Conservation (phyloP, 192 early-diverging fungal genomes). For the Spinellus fusiger region DNA sequence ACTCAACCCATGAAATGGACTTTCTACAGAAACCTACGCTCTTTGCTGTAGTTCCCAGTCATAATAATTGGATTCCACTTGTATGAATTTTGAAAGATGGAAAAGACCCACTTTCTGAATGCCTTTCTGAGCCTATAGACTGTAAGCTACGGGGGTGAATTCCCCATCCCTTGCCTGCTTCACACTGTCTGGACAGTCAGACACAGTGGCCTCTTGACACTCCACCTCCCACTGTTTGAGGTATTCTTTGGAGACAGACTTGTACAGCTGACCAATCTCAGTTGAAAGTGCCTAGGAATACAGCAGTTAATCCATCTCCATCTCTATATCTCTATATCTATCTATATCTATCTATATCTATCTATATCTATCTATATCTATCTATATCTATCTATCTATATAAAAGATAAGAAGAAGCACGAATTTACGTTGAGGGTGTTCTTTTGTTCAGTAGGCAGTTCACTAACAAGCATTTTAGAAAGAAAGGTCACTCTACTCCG, state of each 20-base stretch:
- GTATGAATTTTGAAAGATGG: slow-evolving; percentile 30
- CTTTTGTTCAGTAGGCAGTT: neutral
- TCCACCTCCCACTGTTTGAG: neutral
- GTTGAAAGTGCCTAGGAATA: too few species aligned
- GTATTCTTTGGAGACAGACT: neutral
- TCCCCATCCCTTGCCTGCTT: neutral
- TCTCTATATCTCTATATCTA: too few species aligned
- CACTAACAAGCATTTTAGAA: neutral
- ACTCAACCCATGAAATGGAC: neutral
- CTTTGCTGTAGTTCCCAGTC: slow-evolving; percentile 68
- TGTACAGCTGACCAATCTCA: neutral
- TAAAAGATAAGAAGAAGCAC: neutral
- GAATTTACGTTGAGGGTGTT: neutral
- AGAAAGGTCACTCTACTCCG: too few species aligned
- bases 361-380: too few species aligned
- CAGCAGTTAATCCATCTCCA: too few species aligned
- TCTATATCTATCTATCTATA: too few species aligned
- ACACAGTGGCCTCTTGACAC: neutral
- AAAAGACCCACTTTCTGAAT: neutral
- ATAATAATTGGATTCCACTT: slow-evolving; percentile 76
- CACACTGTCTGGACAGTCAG: neutral
- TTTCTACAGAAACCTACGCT: slow-evolving; percentile 36
- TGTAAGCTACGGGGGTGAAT: too few species aligned
- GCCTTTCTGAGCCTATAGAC: neutral
- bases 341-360: too few species aligned